Base-by-base conservation (phyloP, 148 eudicot genomes). In the Fagopyrum homotropicum region DNA sequence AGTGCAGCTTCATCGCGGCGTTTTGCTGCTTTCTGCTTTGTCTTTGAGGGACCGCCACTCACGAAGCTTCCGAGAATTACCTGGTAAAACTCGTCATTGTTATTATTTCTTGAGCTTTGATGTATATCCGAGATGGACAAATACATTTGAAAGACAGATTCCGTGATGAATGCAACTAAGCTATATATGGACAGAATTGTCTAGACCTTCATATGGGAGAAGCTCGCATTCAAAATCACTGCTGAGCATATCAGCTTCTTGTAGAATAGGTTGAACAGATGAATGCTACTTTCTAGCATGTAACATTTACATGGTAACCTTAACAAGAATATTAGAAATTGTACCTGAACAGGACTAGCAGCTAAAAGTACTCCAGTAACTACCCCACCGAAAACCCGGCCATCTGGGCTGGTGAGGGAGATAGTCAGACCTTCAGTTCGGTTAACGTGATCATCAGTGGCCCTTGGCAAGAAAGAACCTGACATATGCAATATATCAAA, bases 401-500 rank as follows among this genome's bases (percentile, higher is more conserved):
- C 97, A 77, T 93, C 97, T 49, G 90, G 86, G 74, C 93, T 87
- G 79, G 89, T 81, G 45, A 93, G 84, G 7, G 97, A 89, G 64
- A 93, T 86, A 80, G 90, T 93, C 52, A 93, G 80, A 49, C 97
- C 97, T 72, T 97, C 98, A 52, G 87, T 87, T 45, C 98, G 90
- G 79, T 88, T 79, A 74, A 84, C 89, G 7, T 89, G 76, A 7
- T 87, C 91, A 60, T 94, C 96, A 40, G 75, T 86, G 73, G 90
- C 96, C 74, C 88, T 78, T 64, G 91, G 83, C 84, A 94, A 83
- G 84, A 88, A 94, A 7, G 96, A 91, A 73, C 98, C 98, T 9
- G 98, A 88, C 82, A 94, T 81, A 85, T 94, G 88, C 54, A 94
- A 77, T 83, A 94, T 89, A 85, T 94, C 90, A 68, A 94, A 94